Evolutionary conservation across 2,329 filamentous ascomycete genomes (phyloP), one percentile per base, ranked within the genome.

Genomic region (Akanthomyces dipterigenus): DNA sequence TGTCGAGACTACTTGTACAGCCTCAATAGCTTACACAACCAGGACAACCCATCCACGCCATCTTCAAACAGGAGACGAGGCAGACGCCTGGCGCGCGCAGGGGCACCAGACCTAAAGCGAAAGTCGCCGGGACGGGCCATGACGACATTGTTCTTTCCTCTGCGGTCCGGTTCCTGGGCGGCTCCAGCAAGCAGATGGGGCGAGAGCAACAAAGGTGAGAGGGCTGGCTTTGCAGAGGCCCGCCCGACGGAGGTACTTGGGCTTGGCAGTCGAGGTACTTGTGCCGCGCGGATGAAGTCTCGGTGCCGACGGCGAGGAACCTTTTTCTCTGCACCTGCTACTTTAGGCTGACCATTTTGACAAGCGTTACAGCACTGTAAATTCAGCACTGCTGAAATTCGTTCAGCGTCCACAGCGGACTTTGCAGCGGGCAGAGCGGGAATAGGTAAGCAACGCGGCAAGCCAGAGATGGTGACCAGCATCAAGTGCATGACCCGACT

Each of bases 221-320:
- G 45, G n/a, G n/a, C 18, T 34, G 48, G 46, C 48, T 34, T 5
- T 3, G 6, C 2, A 9, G 28, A 24, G 24, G 24, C 28, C 54
- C 54, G 42, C 40, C 54, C 54, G 40, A 24, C 40, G 48, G 42
- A 59, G 56, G 56, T 59, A 59, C 56, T 51, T 59, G 24, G 56
- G 34, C 56, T 59, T 59, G 56, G 56, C 56, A 45, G 9, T 51
- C 38, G 46, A 59, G 56, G 56, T 59, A 59, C 56, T 43, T 59
- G 20, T 24, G 18, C 3, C 36, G 50, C 18, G n/a, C 55, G 20
- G 22, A 46, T 45, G 43, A 18, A 50, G 34, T 45, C 45, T 58
- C 55, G 45, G 55, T 58, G 45, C 55, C 55, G 45, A 57, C 36
- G 36, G 14, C 36, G 12, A 38, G 36, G 12, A 38, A 16, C 31